Evolutionary conservation across 164 flowering plant species (phyloP).

Genomic region (Umbilicus rupestris): DNA sequence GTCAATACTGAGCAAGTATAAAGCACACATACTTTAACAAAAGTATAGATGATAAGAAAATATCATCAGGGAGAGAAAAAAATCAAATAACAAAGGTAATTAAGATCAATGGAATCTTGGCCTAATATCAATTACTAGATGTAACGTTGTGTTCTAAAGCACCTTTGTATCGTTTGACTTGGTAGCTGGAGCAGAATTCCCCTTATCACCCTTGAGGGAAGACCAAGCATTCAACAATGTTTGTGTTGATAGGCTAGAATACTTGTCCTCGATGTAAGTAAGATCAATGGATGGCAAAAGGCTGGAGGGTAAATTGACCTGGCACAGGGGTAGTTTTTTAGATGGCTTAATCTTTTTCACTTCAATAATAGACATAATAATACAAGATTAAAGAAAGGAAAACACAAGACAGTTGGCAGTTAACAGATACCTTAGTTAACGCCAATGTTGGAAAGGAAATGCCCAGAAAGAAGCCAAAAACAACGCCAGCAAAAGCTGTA

Average conservation of each 20-base stretch:
- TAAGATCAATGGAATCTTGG: background rate
- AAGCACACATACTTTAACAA: background rate
- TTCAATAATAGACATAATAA: background rate
- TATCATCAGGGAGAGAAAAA: background rate
- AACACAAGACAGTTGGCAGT: background rate
- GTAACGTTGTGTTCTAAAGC: background rate
- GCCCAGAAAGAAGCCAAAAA: conserved; percentile 49
- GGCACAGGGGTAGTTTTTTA: background rate
- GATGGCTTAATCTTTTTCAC: background rate
- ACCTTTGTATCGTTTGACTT: conserved; percentile 31
- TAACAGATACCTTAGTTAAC: conserved; percentile 28
- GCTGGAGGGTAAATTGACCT: conserved; percentile 36
- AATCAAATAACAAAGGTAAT: background rate
- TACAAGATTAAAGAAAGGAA: background rate
- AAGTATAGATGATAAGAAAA: background rate
- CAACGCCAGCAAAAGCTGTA: conserved; percentile 34
- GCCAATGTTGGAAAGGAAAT: conserved; percentile 42
- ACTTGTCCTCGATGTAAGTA: conserved; percentile 43
- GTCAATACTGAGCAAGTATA: background rate
- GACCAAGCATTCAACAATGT: conserved; percentile 37
- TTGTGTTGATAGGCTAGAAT: conserved; percentile 41
- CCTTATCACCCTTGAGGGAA: conserved; percentile 23
- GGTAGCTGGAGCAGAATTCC: conserved; percentile 5
- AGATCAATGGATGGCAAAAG: conserved; percentile 43
- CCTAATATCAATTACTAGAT: background rate